Evolutionary conservation across 306 rosid species (phyloP), one percentile per base, ranked within the genome.

Genomic region (Glycine latifolia): DNA sequence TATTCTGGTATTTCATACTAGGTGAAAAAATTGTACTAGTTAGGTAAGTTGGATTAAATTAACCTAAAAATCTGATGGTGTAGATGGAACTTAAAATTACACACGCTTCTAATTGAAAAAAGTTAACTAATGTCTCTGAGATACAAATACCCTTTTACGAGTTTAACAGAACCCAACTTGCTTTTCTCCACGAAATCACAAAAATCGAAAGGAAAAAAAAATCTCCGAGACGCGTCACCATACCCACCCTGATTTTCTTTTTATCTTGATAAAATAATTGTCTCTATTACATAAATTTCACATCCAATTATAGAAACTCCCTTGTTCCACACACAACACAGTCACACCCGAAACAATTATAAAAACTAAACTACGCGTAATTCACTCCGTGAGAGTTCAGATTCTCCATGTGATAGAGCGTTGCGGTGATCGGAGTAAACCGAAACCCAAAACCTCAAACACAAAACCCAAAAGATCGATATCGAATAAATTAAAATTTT

Each of bases 291-390:
- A 14, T 75, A 54, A 75, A 62, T 49, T 71, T 44, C 44, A 41
- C 31, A 71, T 43, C 81, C 79, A 87, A 77, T 67, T 33, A 71
- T 3, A 14, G 81, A 84, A 83, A 59, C 49, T 33, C 67, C 82
- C 47, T 8, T 8, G 39, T 54, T 69, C 12, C 63, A 61, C 13
- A 37, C 78, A 35, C 49, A 39, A 39, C 49, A 35, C 67, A 20
- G 41, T 46, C 67, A 17, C 58, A 75, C n/a, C 74, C 60, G 17
- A 58, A 17, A 58, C 4, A 47, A 52, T 41, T 9, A 17, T 4
- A 3, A 17, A 8, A 55, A 54, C 8, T 26, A 37, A 12, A 43
- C 52, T 1, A 63, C 0, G 10, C 3, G 6, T 6, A 65, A 46
- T 31, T 44, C 33, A 14, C 35, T 46, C 62, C 60, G 15, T 7